phyloP scores from a whole-genome alignment of 2,329 filamentous ascomycete species.

The Phialocephala subalpina region DNA sequence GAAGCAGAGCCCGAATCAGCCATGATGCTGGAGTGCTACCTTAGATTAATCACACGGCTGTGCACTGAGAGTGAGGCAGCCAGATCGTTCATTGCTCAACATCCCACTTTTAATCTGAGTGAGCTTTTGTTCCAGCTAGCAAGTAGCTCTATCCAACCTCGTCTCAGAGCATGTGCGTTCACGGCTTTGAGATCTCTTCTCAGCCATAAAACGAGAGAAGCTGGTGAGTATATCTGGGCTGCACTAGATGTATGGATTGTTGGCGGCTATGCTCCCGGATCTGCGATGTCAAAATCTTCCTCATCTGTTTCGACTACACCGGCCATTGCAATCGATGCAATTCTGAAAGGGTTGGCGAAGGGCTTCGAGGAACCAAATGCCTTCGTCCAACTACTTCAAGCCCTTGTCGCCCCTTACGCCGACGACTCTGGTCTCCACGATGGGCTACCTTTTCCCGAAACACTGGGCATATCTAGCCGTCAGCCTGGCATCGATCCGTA shows the following conservation, averaged over 20 bases:
- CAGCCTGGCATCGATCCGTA: slow-evolving; percentile 91
- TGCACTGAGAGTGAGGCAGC: slow-evolving; percentile 76
- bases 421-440: slow-evolving; percentile 73
- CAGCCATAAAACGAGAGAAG: slow-evolving; percentile 72
- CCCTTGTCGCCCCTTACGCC: slow-evolving; percentile 72
- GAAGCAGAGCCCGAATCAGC: slow-evolving; percentile 89
- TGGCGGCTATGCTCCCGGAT: slow-evolving; percentile 59
- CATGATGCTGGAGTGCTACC: slow-evolving; percentile 96
- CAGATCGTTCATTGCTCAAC: slow-evolving; percentile 75
- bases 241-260: slow-evolving; percentile 82
- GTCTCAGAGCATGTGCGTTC: slow-evolving; percentile 85
- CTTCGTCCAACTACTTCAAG: slow-evolving; percentile 79
- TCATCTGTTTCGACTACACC: slow-evolving; percentile 33
- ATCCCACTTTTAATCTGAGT: slow-evolving; percentile 71
- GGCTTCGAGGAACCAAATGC: slow-evolving; percentile 87
- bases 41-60: slow-evolving; percentile 86
- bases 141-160: slow-evolving; percentile 76
- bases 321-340: slow-evolving; percentile 63
- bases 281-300: slow-evolving; percentile 49
- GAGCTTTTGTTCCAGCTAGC: slow-evolving; percentile 81
- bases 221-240: slow-evolving; percentile 80
- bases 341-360: slow-evolving; percentile 77
- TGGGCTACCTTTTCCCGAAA: slow-evolving; percentile 85
- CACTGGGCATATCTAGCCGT: slow-evolving; percentile 78
- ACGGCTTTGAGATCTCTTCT: slow-evolving; percentile 79